Conservation (phyloP, 2,329 filamentous ascomycete genomes). For the Colletotrichum coccodes region DNA sequence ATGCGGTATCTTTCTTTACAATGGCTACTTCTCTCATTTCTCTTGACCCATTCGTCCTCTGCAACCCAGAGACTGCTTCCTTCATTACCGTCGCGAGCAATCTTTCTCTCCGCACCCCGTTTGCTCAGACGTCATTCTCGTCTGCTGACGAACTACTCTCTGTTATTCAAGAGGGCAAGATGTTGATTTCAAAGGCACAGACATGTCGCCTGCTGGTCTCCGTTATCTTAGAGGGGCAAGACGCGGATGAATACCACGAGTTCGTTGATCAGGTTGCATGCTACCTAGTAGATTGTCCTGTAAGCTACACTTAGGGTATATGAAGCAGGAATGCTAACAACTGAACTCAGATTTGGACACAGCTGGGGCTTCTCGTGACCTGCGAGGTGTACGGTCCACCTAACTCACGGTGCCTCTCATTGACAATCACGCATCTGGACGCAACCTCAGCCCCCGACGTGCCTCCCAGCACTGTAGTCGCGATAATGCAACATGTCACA, state of each 20-base stretch:
- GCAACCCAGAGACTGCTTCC: neutral
- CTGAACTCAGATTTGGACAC: conserved; percentile 19
- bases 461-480: conserved; percentile 38
- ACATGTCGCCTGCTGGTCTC: conserved; percentile 2
- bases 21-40: conserved; percentile 6
- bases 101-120: conserved; percentile 11
- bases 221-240: neutral
- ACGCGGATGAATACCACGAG: neutral
- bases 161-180: neutral
- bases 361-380: conserved; percentile 14
- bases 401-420: conserved; percentile 33
- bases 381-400: neutral
- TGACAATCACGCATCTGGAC: conserved; percentile 49
- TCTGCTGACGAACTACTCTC: conserved; percentile 7
- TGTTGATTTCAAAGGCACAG: neutral
- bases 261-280: neutral
- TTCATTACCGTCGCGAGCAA: conserved; percentile 7
- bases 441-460: conserved; percentile 42
- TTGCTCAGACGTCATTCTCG: neutral
- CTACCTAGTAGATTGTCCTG: neutral
- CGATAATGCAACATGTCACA: conserved; percentile 37
- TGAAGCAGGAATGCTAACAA: neutral
- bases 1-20: neutral
- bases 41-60: conserved; percentile 5
- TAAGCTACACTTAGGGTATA: neutral